Evolutionary conservation across 306 rosid genomes (phyloP).

Genomic region (Dalbergia cochinchinensis): DNA sequence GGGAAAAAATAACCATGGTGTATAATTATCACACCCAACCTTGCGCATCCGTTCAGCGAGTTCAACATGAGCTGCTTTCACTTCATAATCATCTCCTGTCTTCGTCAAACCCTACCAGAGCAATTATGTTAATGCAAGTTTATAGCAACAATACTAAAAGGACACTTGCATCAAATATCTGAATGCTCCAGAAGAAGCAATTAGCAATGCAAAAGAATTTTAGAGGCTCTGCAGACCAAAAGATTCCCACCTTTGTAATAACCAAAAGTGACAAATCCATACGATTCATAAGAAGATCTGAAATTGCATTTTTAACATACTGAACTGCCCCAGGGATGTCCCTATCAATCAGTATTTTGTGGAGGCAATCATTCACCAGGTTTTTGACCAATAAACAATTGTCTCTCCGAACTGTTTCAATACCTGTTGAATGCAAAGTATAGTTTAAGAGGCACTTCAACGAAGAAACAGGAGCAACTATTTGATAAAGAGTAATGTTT

Average conservation of each 20-base stretch:
- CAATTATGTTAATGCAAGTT: constrained; percentile 35
- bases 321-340: constrained; percentile 94
- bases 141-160: constrained; percentile 23
- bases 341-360: constrained; percentile 83
- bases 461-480: constrained; percentile 1
- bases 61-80: constrained; percentile 96
- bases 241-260: constrained; percentile 82
- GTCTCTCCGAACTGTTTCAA: constrained; percentile 97
- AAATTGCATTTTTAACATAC: constrained; percentile 90
- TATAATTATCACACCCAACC: constrained; percentile 62
- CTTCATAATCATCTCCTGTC: constrained; percentile 98
- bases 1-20: constrained; percentile 24
- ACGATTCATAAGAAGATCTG: constrained; percentile 98
- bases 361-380: constrained; percentile 92
- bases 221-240: constrained; percentile 11
- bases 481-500: constrained; percentile 40
- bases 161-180: constrained; percentile 22
- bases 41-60: constrained; percentile 99
- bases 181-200: constrained; percentile 32
- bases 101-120: constrained; percentile 84
- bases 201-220: constrained; percentile 19
- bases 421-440: constrained; percentile 62
- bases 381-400: constrained; percentile 96
- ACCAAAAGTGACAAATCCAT: constrained; percentile 97
- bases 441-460: constrained; percentile 31